A percentile compares a stretch with the other conserved stretches of the same genome.
Conservation (phyloP, 2,329 filamentous ascomycete genomes). For the Ceratocystis variospora region DNA sequence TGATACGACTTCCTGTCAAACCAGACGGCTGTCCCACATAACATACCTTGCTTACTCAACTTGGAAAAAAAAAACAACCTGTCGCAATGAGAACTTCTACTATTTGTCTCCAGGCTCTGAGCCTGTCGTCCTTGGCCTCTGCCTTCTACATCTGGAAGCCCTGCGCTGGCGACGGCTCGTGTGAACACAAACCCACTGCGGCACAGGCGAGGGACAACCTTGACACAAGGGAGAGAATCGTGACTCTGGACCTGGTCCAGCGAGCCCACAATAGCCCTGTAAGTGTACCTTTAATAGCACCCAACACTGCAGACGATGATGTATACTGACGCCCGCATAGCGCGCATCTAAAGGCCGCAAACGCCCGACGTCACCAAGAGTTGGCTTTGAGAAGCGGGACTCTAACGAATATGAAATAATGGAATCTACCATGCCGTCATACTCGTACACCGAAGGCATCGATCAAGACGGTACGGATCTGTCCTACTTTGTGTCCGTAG, state of each 20-base stretch:
- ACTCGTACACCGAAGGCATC: conserved; percentile 39
- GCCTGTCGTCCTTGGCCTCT: conserved; percentile 9
- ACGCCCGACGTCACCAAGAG: conserved; percentile 16
- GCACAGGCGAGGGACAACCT: background rate
- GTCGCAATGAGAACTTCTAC: conserved; percentile 9
- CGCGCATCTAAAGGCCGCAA: background rate
- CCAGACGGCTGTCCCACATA: background rate
- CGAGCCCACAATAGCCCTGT: conserved; percentile 11
- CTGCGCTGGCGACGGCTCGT: conserved; percentile 18
- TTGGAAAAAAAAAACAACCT: background rate
- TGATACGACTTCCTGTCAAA: background rate
- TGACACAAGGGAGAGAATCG: background rate
- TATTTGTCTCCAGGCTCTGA: conserved; percentile 11
- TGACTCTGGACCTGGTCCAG: conserved; percentile 11
- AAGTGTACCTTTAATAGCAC: conserved; percentile 1
- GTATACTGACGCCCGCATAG: conserved; percentile 4
- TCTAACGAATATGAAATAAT: conserved; percentile 36
- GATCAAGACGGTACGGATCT: conserved; percentile 52
- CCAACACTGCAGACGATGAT: conserved; percentile 2
- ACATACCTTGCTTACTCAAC: background rate
- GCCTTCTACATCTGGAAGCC: conserved; percentile 20
- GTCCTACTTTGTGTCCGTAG: conserved; percentile 48
- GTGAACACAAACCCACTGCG: conserved; percentile 12
- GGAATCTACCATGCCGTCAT: conserved; percentile 33
- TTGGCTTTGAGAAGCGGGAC: conserved; percentile 26